Evolutionary conservation across 805 yeast genomes (phyloP).

Genomic region (Metschnikowia koreensis): DNA sequence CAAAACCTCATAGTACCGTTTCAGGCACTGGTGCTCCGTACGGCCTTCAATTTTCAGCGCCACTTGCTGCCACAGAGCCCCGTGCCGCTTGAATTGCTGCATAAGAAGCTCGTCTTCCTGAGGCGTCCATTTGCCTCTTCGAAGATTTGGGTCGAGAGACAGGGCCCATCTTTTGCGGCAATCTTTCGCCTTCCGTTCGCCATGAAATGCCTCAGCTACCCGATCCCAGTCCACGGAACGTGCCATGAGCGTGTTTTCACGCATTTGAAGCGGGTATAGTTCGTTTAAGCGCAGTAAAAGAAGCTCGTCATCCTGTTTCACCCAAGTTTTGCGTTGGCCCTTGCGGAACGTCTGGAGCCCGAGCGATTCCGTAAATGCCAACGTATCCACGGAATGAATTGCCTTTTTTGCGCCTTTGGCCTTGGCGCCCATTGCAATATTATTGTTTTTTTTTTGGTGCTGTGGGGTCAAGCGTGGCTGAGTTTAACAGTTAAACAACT

Average conservation of each 20-base stretch:
- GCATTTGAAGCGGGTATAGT: constrained; percentile 25
- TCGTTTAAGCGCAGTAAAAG: constrained; percentile 44
- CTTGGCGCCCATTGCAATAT: constrained; percentile 4
- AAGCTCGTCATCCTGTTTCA: constrained; percentile 64
- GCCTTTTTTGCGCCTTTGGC: constrained; percentile 8
- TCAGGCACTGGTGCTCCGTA: constrained; percentile 94
- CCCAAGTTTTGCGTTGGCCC: constrained; percentile 68
- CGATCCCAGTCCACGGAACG: constrained; percentile 61
- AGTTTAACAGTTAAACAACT: too few relatives aligned
- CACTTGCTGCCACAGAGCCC: constrained; percentile 85
- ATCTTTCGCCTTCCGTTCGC: constrained; percentile 66
- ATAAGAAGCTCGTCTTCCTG: constrained; percentile 71
- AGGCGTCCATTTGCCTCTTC: constrained; percentile 83
- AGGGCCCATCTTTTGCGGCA: constrained; percentile 86
- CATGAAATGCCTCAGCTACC: constrained; percentile 45
- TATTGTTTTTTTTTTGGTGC: background rate
- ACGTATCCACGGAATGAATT: constrained; percentile 40
- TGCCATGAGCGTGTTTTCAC: constrained; percentile 24
- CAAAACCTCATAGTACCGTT: constrained; percentile 82
- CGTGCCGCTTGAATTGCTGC: constrained; percentile 63
- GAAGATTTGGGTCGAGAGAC: constrained; percentile 77
- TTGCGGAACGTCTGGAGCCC: constrained; percentile 74
- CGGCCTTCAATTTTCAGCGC: constrained; percentile 75
- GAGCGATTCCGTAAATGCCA: constrained; percentile 63
- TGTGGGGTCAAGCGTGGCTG: background rate